Conservation (phyloP, 2,329 filamentous ascomycete genomes). For the Fonsecaea erecta region DNA sequence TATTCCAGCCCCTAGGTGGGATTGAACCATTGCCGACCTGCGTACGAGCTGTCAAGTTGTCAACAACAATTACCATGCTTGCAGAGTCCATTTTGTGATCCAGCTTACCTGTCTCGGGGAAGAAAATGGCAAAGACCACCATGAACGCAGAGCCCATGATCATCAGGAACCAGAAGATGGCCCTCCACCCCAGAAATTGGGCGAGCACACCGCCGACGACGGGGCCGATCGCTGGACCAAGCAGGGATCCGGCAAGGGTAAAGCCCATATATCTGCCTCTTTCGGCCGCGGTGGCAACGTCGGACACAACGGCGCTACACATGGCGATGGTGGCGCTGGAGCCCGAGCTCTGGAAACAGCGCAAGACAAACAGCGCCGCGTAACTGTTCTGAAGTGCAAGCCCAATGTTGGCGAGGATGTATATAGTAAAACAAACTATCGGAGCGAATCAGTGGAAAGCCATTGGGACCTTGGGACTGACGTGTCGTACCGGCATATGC, state of each 20-base stretch:
- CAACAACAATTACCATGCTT: background rate
- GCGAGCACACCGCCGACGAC: slow-evolving; percentile 49
- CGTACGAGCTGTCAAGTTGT: slow-evolving; percentile 36
- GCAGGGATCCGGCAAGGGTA: slow-evolving; percentile 44
- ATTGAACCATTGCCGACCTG: slow-evolving; percentile 48
- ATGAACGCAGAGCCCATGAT: slow-evolving; percentile 51
- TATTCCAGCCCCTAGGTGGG: slow-evolving; percentile 45
- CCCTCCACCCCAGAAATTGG: slow-evolving; percentile 56
- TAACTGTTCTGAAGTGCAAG: slow-evolving; percentile 49
- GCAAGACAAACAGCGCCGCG: slow-evolving; percentile 45
- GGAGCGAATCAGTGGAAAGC: background rate
- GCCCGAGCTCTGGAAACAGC: slow-evolving; percentile 43
- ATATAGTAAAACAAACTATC: slow-evolving; percentile 49
- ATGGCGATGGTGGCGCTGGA: slow-evolving; percentile 50
- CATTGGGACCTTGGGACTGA: background rate
- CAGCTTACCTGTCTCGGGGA: slow-evolving; percentile 44
- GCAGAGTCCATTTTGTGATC: background rate
- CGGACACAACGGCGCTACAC: slow-evolving; percentile 47
- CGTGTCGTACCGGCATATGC: slow-evolving; percentile 49
- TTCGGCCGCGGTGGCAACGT: slow-evolving; percentile 46
- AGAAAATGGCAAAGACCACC: slow-evolving; percentile 40
- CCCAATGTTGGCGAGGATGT: slow-evolving; percentile 50
- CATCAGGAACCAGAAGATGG: slow-evolving; percentile 61
- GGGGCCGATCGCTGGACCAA: slow-evolving; percentile 53
- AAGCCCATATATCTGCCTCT: slow-evolving; percentile 50